Evolutionary conservation across 768 basidiomycete genomes (phyloP).

Genomic region (Megacollybia marginata): DNA sequence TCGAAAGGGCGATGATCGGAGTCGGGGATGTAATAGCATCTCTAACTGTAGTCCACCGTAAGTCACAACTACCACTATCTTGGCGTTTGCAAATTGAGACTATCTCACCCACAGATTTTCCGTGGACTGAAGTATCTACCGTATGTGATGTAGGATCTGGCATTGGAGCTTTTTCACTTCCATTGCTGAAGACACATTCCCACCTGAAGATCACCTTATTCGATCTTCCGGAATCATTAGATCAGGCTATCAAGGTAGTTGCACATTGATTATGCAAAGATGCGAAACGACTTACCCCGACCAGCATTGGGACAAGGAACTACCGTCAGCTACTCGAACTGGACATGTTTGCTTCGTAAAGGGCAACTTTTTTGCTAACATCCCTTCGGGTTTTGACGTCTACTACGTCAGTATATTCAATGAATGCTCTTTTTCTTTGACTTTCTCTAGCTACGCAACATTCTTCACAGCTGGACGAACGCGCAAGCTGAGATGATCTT

Average conservation of each 20-base stretch:
- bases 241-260: slow-evolving; percentile 11
- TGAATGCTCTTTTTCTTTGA: not conserved
- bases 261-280: not conserved
- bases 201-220: slow-evolving; percentile 19
- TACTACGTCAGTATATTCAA: slow-evolving; percentile 8
- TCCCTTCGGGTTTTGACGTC: slow-evolving; percentile 7
- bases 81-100: not conserved
- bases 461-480: slow-evolving; percentile 30
- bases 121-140: slow-evolving; percentile 18
- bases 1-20: slow-evolving; percentile 4
- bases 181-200: slow-evolving; percentile 16
- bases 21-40: not conserved
- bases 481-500: slow-evolving; percentile 22
- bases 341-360: slow-evolving; percentile 10
- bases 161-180: slow-evolving; percentile 18
- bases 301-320: slow-evolving; percentile 10
- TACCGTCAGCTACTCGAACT: slow-evolving; percentile 5
- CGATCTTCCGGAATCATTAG: slow-evolving; percentile 17
- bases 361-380: slow-evolving; percentile 11
- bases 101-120: slow-evolving; percentile 12
- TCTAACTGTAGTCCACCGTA: not conserved
- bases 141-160: slow-evolving; percentile 25
- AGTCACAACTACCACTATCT: not conserved
- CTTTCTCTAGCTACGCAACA: slow-evolving; percentile 3
- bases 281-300: not conserved